Evolutionary conservation across 2,329 filamentous ascomycete species (phyloP), one percentile per base, ranked within the genome.

Genomic region (Zasmidium cellare): DNA sequence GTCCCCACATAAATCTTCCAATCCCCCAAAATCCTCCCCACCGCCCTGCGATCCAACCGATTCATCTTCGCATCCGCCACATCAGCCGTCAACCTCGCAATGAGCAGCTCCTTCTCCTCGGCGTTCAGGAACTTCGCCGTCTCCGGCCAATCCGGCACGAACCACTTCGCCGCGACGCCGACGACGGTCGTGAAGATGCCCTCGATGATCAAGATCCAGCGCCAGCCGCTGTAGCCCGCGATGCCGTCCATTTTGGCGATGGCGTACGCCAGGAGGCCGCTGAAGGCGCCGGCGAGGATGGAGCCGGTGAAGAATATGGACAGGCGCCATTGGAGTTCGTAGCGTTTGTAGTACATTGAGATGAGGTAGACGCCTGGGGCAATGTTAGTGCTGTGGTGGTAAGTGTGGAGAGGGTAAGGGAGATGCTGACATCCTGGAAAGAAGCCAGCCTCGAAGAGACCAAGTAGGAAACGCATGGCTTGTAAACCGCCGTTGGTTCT

Each of bases 381-480:
- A n/a, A n/a, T n/a, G 5, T 28, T 28, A 6, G 25, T 28, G 25
- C 5, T 28, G 25, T 28, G 25, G 25, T 28, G 5, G 25, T 28
- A 5, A 28, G 25, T n/a, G n/a, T n/a, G n/a, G n/a, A n/a, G n/a
- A 31, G 14, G 28, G 28, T 7, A 31, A 31, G 28, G 28, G 7
- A 7, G 14, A 41, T 41, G 16, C 35, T 41, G 5, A 41, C 35
- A 41, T 14, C 35, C 35, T n/a, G 35, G 35, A 14, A 41, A 41
- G 35, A 41, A 41, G 35, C 89, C 90, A 9, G 89, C 79, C 72
- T 93, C 90, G n/a, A 82, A 82, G 31, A 91, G 77, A 23, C 89
- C 89, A 0, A 92, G 78, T 68, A 89, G 90, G 64, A 73, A 77
- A 2, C 76, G 71, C 12, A 60, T 58, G 11, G 56, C 62, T 18